Conservation (phyloP, 305 asterid species). For the Salvia sclarea region DNA sequence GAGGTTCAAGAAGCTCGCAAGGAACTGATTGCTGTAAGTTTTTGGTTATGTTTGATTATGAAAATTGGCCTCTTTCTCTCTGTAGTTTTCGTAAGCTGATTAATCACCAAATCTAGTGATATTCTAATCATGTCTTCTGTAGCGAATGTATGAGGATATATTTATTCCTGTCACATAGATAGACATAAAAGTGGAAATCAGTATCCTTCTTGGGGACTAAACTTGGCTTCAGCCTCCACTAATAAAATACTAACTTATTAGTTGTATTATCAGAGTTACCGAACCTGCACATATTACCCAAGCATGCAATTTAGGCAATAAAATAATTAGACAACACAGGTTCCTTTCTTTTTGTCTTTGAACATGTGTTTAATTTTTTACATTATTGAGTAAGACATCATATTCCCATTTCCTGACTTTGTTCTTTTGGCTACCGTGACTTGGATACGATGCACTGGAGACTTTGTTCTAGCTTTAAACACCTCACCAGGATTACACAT, state of each 20-base stretch:
- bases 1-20: slow-evolving; percentile 86
- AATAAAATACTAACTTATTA: neutral
- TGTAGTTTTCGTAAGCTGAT: neutral
- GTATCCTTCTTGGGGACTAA: neutral
- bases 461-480: slow-evolving; percentile 6
- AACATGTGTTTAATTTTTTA: neutral
- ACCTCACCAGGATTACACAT: neutral
- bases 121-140: neutral
- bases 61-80: neutral
- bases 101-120: neutral
- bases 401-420: neutral
- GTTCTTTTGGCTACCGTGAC: slow-evolving; percentile 4
- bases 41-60: slow-evolving; percentile 21
- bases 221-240: slow-evolving; percentile 1
- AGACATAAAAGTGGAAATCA: slow-evolving; percentile 1
- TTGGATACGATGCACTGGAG: too few relatives aligned
- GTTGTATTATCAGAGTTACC: too few relatives aligned
- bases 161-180: neutral
- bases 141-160: slow-evolving; percentile 10
- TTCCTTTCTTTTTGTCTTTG: neutral
- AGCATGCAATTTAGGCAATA: neutral
- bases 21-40: slow-evolving; percentile 60
- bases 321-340: neutral
- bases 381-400: slow-evolving; percentile 10
- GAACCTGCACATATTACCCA: neutral